These are phyloP conservation scores for Eucalyptus cloeziana DNA, from an alignment of 345 rosid species.

Conservation along the genomic window DNA sequence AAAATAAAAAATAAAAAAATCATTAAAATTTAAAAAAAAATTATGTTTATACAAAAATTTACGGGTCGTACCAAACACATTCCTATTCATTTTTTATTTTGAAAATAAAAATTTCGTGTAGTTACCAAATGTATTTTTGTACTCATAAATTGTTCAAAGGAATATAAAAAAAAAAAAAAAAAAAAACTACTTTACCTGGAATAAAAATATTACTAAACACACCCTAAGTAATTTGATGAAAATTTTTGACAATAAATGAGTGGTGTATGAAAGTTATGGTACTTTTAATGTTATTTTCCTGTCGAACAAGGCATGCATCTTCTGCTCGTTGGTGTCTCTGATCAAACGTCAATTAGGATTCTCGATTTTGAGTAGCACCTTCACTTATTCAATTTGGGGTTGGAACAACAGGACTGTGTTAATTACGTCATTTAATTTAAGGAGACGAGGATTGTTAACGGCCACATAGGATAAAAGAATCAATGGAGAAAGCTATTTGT, in stretches of 20 bases:
- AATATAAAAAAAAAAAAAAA: too few species aligned
- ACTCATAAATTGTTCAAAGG: accelerated
- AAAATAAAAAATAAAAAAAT: too few species aligned
- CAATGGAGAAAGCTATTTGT: accelerated
- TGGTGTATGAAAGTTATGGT: too few species aligned
- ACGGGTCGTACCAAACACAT: accelerated
- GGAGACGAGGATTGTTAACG: background rate
- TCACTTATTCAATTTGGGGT: background rate
- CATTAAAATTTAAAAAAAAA: too few species aligned
- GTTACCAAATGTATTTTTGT: accelerated
- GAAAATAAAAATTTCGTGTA: accelerated
- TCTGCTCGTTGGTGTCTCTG: accelerated
- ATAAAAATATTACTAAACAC: too few species aligned
- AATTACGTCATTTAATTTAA: background rate
- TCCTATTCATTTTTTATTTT: accelerated
- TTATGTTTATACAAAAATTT: accelerated
- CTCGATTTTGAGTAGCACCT: background rate
- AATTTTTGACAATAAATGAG: background rate
- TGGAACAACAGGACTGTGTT: accelerated
- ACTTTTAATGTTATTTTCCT: background rate
- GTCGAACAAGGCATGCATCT: accelerated
- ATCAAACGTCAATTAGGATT: background rate
- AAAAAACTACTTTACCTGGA: too few species aligned
- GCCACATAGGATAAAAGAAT: background rate
- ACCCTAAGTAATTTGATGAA: background rate